Base-by-base conservation (phyloP, 2,329 filamentous ascomycete genomes). In the Paecilomyces dactylethromorphus region DNA sequence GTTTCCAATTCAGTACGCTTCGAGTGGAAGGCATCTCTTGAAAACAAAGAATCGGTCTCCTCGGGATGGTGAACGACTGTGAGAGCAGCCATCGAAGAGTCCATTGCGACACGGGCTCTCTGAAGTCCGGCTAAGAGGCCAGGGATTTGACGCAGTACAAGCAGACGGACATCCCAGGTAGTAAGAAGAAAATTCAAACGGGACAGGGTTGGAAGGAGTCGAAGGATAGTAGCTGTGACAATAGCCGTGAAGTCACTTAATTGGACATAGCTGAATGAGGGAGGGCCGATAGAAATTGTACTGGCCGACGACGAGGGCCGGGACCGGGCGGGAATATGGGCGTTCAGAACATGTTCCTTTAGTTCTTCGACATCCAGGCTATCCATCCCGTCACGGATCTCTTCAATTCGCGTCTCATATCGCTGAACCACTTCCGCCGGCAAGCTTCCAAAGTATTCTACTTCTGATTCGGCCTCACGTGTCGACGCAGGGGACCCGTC, bases 181-280 rank as follows among this genome's bases (percentile, higher is more conserved):
- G 86, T 84, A 55, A 97, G 79, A n/a, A 95, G 75, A 8, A 83
- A 82, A 57, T 85, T 86, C 22, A 99, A 76, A 57, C 83, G 87
- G 10, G 91, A 88, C 50, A 97, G 77, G 60, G 89, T 87, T 1
- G 94, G 94, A 21, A 99, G 81, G 3, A 91, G 86, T 69, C 94
- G 90, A n/a, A 99, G 77, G 18, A 96, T 89, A 33, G 93, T 96
- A 29, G 92, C 90, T 1, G 94, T 97, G 58, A 97, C 84, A 53
- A 97, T 83, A 24, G 93, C 91, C 8, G 91, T 92, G 67, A 96
- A 86, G 72, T 97, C 94, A 66, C 94, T 92, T 80, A 97, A 85
- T 61, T 84, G 87, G 62, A 83, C 84, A 73, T 90, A 90, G 50
- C 79, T 74, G 58, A 74, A 69, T 57, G 72, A 68, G 50, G 71